Evolutionary conservation across 208 protist genomes (phyloP).

Genomic region (Acanthamoeba culbertsoni): DNA sequence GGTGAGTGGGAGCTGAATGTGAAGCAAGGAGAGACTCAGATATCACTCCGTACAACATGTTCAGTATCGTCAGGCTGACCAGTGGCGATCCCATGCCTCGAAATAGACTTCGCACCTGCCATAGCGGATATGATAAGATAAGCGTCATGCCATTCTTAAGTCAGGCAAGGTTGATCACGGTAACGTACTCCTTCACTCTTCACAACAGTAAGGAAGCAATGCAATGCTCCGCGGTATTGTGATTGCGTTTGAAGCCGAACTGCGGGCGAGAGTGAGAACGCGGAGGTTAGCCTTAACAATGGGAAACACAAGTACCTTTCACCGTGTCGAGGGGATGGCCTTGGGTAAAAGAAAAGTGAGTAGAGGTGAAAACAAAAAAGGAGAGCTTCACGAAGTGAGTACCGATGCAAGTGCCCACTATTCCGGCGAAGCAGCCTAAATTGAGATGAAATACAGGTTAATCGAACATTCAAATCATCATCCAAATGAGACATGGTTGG

Average conservation of each 20-base stretch:
- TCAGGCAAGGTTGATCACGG: too few species aligned
- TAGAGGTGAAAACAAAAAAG: background rate
- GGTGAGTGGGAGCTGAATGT: background rate
- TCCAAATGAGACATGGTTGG: background rate
- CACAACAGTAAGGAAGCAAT: slow-evolving; percentile 14
- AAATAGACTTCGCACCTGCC: background rate
- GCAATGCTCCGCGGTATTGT: background rate
- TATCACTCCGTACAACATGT: slow-evolving; percentile 16
- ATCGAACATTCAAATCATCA: background rate
- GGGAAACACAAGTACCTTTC: background rate
- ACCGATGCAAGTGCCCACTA: slow-evolving; percentile 28
- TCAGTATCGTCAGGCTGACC: slow-evolving; percentile 51
- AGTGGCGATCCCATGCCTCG: slow-evolving; percentile 22
- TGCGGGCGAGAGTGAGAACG: background rate
- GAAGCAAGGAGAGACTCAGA: background rate
- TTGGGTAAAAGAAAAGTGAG: background rate
- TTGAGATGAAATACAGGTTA: background rate
- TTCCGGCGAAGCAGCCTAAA: background rate
- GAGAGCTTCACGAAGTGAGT: background rate
- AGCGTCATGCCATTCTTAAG: too few species aligned
- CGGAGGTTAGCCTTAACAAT: too few species aligned
- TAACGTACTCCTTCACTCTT: slow-evolving; percentile 21
- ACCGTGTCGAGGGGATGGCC: slow-evolving; percentile 36
- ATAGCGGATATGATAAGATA: too few species aligned
- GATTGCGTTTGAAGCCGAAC: slow-evolving; percentile 46